phyloP scores from a whole-genome alignment of 768 basidiomycete genomes.

The Cantharellus anzutake region DNA sequence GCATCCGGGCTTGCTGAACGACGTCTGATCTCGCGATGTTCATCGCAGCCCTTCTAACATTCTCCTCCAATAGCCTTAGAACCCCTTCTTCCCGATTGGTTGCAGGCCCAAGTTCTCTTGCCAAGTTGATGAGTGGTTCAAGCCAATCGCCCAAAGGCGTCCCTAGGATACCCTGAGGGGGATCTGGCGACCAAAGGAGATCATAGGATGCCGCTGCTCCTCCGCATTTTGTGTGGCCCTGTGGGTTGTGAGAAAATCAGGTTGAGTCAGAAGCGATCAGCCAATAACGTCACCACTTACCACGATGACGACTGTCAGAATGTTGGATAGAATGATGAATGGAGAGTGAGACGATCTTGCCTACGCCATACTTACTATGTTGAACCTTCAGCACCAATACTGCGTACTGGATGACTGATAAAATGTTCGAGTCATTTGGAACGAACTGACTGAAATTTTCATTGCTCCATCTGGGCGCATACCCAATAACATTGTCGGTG shows the following conservation, averaged over 20 bases:
- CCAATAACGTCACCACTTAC: neutral
- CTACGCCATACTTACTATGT: constrained; percentile 37
- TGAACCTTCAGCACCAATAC: constrained; percentile 48
- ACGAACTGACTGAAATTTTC: constrained; percentile 44
- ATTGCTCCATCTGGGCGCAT: neutral
- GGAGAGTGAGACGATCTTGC: neutral
- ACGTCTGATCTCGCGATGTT: constrained; percentile 17
- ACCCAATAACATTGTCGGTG: constrained; percentile 1
- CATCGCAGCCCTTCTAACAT: constrained; percentile 13
- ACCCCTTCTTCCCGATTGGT: neutral
- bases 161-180: constrained; percentile 1
- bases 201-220: constrained; percentile 21
- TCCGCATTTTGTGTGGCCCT: constrained; percentile 60
- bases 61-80: constrained; percentile 9
- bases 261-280: neutral
- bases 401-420: constrained; percentile 58
- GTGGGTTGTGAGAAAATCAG: neutral
- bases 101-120: constrained; percentile 8
- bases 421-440: constrained; percentile 45
- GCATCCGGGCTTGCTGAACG: constrained; percentile 19
- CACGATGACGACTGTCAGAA: neutral
- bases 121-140: constrained; percentile 16
- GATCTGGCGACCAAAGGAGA: constrained; percentile 20
- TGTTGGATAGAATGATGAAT: neutral
- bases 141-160: constrained; percentile 16